Conservation (phyloP, 2,329 filamentous ascomycete genomes). For the Trematosphaeria pertusa region DNA sequence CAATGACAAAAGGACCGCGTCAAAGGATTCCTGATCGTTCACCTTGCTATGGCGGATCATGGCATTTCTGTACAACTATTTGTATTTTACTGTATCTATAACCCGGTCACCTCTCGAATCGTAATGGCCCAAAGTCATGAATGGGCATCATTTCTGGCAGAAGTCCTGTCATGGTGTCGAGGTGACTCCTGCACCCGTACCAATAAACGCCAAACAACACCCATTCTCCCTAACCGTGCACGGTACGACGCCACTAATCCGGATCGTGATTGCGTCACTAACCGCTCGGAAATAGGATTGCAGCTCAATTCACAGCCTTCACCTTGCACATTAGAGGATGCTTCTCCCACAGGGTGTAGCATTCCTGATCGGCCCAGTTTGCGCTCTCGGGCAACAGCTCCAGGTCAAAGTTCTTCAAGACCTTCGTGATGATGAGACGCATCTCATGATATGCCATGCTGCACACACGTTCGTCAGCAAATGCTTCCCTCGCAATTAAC, state of each 20-base stretch:
- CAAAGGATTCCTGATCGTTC: slow-evolving; percentile 67
- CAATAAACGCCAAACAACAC: too few relatives aligned
- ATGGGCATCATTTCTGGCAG: background rate
- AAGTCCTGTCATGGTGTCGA: background rate
- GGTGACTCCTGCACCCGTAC: too few relatives aligned
- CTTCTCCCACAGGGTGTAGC: slow-evolving; percentile 50
- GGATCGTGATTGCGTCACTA: too few relatives aligned
- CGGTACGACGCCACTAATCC: too few relatives aligned
- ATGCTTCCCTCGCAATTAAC: background rate
- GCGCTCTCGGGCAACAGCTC: slow-evolving; percentile 42
- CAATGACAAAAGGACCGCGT: slow-evolving; percentile 82
- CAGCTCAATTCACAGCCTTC: slow-evolving; percentile 14
- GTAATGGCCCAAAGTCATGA: too few relatives aligned
- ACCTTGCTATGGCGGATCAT: background rate
- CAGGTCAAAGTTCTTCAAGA: slow-evolving; percentile 50
- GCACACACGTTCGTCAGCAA: slow-evolving; percentile 8
- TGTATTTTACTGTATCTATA: background rate
- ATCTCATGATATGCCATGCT: slow-evolving; percentile 51
- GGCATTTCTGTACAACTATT: background rate
- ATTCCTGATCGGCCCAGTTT: slow-evolving; percentile 40
- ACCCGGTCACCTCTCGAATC: too few relatives aligned
- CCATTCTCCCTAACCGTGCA: too few relatives aligned
- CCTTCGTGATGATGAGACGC: slow-evolving; percentile 49
- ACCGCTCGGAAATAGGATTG: too few relatives aligned
- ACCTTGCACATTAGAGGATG: slow-evolving; percentile 41